Evolutionary conservation across 257 asterid genomes (phyloP).

Genomic region (Prunella vulgaris): DNA sequence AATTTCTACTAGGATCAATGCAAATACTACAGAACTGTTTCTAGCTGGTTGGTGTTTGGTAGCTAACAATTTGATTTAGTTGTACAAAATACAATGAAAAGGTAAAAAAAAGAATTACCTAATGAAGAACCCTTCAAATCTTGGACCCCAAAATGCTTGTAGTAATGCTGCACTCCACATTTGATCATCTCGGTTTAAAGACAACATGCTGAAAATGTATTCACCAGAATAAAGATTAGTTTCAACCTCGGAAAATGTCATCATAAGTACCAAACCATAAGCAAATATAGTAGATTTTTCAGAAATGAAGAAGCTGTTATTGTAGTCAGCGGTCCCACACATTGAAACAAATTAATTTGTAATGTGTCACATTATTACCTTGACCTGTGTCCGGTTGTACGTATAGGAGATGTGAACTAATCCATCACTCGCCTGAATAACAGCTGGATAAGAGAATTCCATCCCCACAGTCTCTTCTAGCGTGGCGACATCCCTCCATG

Average conservation of each 20-base stretch:
- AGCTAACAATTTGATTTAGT: background rate
- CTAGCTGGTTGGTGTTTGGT: too few relatives aligned
- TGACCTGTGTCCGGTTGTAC: slow-evolving; percentile 77
- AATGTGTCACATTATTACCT: slow-evolving; percentile 40
- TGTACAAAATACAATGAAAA: background rate
- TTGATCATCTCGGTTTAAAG: slow-evolving; percentile 40
- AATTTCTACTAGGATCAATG: background rate
- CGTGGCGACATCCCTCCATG: slow-evolving; percentile 67
- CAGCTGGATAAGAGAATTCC: slow-evolving; percentile 99
- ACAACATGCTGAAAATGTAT: slow-evolving; percentile 55
- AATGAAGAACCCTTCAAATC: background rate
- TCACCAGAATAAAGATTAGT: slow-evolving; percentile 6
- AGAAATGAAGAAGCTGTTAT: background rate
- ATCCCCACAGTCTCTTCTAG: slow-evolving; percentile 67
- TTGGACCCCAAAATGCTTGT: slow-evolving; percentile 12
- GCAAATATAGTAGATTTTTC: background rate
- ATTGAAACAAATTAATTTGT: too few relatives aligned
- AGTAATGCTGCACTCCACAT: background rate
- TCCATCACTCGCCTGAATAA: slow-evolving; percentile 73
- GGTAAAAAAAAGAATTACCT: background rate
- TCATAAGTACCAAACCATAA: background rate
- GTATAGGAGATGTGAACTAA: slow-evolving; percentile 86
- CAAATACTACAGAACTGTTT: background rate
- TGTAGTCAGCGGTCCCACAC: too few relatives aligned
- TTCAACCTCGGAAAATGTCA: background rate